These are phyloP conservation scores for Malassezia sp. DNA, from an alignment of 1,284 basidiomycete species.

Conservation along the genomic window DNA sequence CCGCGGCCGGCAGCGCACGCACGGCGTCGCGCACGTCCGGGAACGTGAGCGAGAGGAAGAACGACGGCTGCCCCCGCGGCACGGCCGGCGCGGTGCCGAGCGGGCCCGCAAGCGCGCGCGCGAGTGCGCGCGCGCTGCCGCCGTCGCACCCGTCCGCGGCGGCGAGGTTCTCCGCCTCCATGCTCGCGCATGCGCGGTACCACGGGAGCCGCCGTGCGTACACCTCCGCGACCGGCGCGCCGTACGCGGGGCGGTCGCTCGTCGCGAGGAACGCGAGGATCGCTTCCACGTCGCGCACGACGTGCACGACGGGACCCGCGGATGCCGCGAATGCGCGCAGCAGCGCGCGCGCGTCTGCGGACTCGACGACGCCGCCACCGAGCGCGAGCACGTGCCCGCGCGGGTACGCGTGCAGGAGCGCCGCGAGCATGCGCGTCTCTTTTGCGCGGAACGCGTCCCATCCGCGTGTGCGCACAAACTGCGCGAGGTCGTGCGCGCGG, in stretches of 20 bases:
- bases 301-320: conserved; percentile 59
- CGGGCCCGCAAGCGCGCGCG: conserved; percentile 4
- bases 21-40: conserved; percentile 68
- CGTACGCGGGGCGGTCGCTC: conserved; percentile 62
- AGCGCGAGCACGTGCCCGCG: conserved; percentile 56
- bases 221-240: conserved; percentile 66
- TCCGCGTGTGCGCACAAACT: conserved; percentile 65
- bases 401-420: conserved; percentile 39
- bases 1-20: conserved; percentile 62
- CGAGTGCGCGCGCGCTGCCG: conserved; percentile 2
- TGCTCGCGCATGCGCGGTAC: conserved; percentile 72
- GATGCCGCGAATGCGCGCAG: conserved; percentile 59
- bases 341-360: conserved; percentile 54
- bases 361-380: conserved; percentile 93
- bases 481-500: conserved; percentile 53
- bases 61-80: conserved; percentile 50
- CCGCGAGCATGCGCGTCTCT: conserved; percentile 47
- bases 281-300: conserved; percentile 60
- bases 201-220: conserved; percentile 71
- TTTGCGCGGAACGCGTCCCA: conserved; percentile 64
- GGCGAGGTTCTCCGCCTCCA: conserved; percentile 52
- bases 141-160: not conserved
- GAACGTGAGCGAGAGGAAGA: conserved; percentile 86
- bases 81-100: not conserved
- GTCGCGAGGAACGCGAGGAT: conserved; percentile 70